Percentiles rank a stretch among this genome's conserved stretches.
These are phyloP conservation scores for Pythium periplocum DNA, from an alignment of 352 stramenopile genomes.

Conservation along the genomic window DNA sequence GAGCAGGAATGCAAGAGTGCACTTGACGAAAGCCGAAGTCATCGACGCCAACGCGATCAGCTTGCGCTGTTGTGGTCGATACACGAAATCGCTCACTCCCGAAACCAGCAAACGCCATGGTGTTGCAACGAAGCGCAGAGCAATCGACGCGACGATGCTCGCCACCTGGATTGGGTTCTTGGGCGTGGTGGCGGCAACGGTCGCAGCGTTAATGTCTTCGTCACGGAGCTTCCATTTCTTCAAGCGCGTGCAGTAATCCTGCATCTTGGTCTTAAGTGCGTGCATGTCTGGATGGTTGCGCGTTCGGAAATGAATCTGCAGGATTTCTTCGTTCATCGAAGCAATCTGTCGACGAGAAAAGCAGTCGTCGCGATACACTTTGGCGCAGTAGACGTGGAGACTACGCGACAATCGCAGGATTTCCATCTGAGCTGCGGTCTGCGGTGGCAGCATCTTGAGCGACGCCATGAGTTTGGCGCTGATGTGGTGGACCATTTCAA, in stretches of 20 bases:
- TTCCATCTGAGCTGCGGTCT: slow-evolving; percentile 57
- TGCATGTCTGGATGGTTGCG: slow-evolving; percentile 66
- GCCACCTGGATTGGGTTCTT: slow-evolving; percentile 41
- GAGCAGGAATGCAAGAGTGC: slow-evolving; percentile 26
- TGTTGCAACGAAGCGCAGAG: slow-evolving; percentile 34
- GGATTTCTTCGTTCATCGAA: slow-evolving; percentile 76
- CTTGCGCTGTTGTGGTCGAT: slow-evolving; percentile 24
- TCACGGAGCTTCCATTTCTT: slow-evolving; percentile 59
- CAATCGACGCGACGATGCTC: slow-evolving; percentile 32
- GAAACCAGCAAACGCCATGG: slow-evolving; percentile 42
- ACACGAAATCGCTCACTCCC: slow-evolving; percentile 49
- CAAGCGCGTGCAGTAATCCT: slow-evolving; percentile 47
- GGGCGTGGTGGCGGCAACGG: slow-evolving; percentile 30
- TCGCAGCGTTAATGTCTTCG: slow-evolving; percentile 65
- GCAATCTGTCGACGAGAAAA: slow-evolving; percentile 67
- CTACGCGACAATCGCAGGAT: slow-evolving; percentile 59
- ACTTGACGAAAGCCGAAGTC: slow-evolving; percentile 28
- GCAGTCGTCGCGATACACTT: slow-evolving; percentile 58
- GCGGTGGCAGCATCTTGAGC: slow-evolving; percentile 52
- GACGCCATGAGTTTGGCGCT: slow-evolving; percentile 45
- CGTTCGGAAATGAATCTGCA: slow-evolving; percentile 75
- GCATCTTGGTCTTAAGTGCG: slow-evolving; percentile 62
- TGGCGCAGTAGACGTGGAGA: slow-evolving; percentile 66
- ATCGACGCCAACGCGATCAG: slow-evolving; percentile 25
- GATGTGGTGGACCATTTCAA: slow-evolving; percentile 61